Evolutionary conservation across 768 basidiomycete genomes (phyloP), one percentile per base, ranked within the genome.

Genomic region (Rhodotorula graminis): DNA sequence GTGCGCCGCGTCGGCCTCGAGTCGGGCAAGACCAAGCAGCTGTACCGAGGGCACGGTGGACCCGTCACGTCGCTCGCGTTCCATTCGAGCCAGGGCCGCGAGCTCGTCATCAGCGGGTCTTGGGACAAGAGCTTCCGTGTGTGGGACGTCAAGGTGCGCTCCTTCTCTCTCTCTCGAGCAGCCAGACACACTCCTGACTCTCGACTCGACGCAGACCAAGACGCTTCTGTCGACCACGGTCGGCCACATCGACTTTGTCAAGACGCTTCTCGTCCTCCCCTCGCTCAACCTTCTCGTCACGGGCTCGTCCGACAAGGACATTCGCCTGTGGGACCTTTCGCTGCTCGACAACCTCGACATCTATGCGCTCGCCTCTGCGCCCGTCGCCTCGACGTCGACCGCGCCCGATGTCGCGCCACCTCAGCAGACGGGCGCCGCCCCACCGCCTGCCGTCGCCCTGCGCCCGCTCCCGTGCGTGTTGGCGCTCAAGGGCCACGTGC

Each of bases 111-210:
- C 73, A 92, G 91, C 57, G 93, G 91, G 31, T 93, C 93, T 59
- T 99, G 96, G 96, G 96, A 99, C 80, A 88, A 97, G 92, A 88
- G 88, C 0, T 91, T 99, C 81, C 89, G 87, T 80, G 68, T 94
- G 12, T 98, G 94, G 94, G 84, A 94, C 78, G 86, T 85, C 18
- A 80, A 86, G 74, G 95, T 94, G 76, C 11, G 74, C 44, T 73
- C 40, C 69, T 29, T 23, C 23, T 15, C 10, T 57, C 21, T 18
- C 47, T 31, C 0, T 23, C 16, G 19, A 0, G n/a, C 56, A 14
- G 25, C 12, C 19, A 29, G 15, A 52, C 16, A 25, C 16, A 0
- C 31, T 8, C 47, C 14, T 29, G 33, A 6, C 31, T 67, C 4
- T 37, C 37, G 37, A 37, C 37, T 5, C 37, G 44, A 2, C 50